A percentile compares a stretch with the other conserved stretches of the same genome.
These are phyloP conservation scores for Taiozyma sp. DNA, from an alignment of 1,139 yeast species.

Conservation along the genomic window DNA sequence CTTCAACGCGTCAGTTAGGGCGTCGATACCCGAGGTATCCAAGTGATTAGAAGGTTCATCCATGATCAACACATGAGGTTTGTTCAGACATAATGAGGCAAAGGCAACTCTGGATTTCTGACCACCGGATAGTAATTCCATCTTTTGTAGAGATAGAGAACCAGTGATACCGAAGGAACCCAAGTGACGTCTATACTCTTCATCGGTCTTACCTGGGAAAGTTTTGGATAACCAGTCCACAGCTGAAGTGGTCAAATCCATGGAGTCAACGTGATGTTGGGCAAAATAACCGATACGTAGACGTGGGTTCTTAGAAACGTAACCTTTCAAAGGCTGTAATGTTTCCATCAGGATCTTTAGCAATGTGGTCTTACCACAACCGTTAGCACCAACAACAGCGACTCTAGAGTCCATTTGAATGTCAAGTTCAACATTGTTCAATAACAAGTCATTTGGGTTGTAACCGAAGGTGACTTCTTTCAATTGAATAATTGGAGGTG, in stretches of 20 bases:
- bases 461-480: constrained; percentile 88
- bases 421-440: constrained; percentile 78
- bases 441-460: constrained; percentile 50
- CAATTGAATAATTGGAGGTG: constrained; percentile 91
- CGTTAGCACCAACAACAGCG: constrained; percentile 97
- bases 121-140: constrained; percentile 91
- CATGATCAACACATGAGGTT: constrained; percentile 87
- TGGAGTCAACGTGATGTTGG: constrained; percentile 98
- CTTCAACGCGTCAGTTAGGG: constrained; percentile 81
- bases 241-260: constrained; percentile 85
- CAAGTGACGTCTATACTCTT: constrained; percentile 92
- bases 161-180: constrained; percentile 98
- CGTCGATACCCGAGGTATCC: constrained; percentile 98
- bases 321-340: constrained; percentile 66
- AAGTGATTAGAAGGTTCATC: constrained; percentile 99
- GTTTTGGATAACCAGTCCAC: constrained; percentile 91
- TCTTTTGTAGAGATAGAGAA: constrained; percentile 84
- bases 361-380: constrained; percentile 97
- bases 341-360: constrained; percentile 80
- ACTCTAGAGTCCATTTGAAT: constrained; percentile 92
- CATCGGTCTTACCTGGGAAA: constrained; percentile 92
- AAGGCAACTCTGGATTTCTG: constrained; percentile 98
- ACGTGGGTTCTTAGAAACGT: constrained; percentile 74
- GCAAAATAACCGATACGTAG: constrained; percentile 95
- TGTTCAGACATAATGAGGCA: constrained; percentile 85